Evolutionary conservation across 371 early-diverging fungal species (phyloP), one percentile per base, ranked within the genome.

Genomic region (Mucor indicus): DNA sequence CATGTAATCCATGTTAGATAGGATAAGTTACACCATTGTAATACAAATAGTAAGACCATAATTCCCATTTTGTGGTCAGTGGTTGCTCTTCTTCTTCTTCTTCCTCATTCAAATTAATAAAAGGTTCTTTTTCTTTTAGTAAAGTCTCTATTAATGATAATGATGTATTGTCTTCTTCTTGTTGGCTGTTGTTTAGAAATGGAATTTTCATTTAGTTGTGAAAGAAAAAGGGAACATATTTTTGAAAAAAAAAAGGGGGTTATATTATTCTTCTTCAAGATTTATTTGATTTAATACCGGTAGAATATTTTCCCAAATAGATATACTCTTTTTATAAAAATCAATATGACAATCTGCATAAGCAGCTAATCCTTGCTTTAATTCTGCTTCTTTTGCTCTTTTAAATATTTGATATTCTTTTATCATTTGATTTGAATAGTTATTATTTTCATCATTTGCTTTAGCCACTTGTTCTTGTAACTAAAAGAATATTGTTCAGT

Each of bases 381-480:
- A 70, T 55, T 95, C 97, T 11, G 67, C 70, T 40, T 84, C 75
- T 67, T 92, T 93, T 46, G 86, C 74, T 13, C 61, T 44, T 55
- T 89, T 79, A 64, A 94, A 94, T 27, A 90, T 69, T 23, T 87
- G 85, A 53, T 84, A 86, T 63, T 97, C 98, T 48, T 83, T 86
- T 15, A 71, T 57, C 24, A 94, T 84, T 62, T 90, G 86, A 22
- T 77, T 73, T 1, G 91, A 90, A 52, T 94, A 93, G 20, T 72
- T 75, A 20, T 77, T 76, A 1, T 88, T 78, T 3, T 81, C 79
- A 44, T 86, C 84, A 41, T 78, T 72, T 50, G 89, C 86, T 48
- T 69, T 69, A 4, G 89, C 83, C 1, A 93, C 90, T 9, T 85
- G 89, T 4, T 83, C 75, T 63, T 87, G 69, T 17, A 95, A 77